Conservation (phyloP, 108 stramenopile genomes). For the Skeletonema marinoi region DNA sequence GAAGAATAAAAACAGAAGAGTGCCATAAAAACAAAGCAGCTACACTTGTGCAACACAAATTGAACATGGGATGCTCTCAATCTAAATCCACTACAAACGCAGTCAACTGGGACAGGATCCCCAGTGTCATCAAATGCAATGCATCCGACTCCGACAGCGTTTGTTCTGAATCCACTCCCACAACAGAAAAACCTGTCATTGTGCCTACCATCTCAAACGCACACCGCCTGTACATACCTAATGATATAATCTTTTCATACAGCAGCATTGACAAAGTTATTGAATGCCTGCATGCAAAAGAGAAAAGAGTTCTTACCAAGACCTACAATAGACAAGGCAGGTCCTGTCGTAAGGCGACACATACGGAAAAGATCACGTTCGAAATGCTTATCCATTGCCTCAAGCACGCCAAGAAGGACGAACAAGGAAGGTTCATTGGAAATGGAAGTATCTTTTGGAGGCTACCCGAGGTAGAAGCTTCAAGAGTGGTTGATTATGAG, state of each 20-base stretch:
- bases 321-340: neutral
- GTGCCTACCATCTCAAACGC: neutral
- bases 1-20: neutral
- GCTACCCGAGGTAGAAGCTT: neutral
- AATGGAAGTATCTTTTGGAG: neutral
- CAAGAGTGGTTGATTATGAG: neutral
- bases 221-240: neutral
- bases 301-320: neutral
- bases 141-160: neutral
- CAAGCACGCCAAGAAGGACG: neutral
- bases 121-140: neutral
- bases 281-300: neutral
- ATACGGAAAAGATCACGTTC: neutral
- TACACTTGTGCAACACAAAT: neutral
- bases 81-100: neutral
- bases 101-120: neutral
- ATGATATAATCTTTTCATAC: neutral
- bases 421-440: neutral
- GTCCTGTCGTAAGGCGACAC: neutral
- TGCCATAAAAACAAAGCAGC: neutral
- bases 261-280: neutral
- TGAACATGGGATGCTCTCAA: neutral
- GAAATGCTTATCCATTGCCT: neutral
- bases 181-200: neutral
- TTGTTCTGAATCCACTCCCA: neutral